Conservation (phyloP, 257 asterid species). For the Fraxinus cuspidata region DNA sequence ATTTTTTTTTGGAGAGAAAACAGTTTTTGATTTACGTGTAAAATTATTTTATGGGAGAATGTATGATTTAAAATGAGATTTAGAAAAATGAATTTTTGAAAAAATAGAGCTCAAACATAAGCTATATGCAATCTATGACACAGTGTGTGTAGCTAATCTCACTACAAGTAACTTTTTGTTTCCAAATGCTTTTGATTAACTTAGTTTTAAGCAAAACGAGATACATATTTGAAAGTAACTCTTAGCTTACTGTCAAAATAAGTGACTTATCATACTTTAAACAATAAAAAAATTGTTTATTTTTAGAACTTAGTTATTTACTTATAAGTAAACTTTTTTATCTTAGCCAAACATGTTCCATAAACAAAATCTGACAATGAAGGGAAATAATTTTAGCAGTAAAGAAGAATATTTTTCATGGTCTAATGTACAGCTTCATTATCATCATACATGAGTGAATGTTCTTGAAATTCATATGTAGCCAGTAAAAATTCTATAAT, state of each 20-base stretch:
- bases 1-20: too few species aligned
- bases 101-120: too few species aligned
- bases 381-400: background rate
- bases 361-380: background rate
- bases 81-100: too few species aligned
- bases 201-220: background rate
- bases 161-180: background rate
- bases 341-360: background rate
- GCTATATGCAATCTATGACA: constrained; percentile 16
- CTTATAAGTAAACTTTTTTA: background rate
- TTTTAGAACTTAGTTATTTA: background rate
- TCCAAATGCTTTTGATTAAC: background rate
- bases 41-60: too few species aligned
- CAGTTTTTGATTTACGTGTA: too few species aligned
- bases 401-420: background rate
- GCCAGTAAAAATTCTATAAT: background rate
- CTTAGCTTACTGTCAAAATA: background rate
- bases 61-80: too few species aligned
- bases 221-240: background rate
- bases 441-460: background rate
- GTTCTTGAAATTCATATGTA: background rate
- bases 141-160: background rate
- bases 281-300: background rate
- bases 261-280: background rate
- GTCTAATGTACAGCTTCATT: constrained; percentile 8